Conservation (phyloP, 1,284 basidiomycete species). For the Ganoderma sp. region DNA sequence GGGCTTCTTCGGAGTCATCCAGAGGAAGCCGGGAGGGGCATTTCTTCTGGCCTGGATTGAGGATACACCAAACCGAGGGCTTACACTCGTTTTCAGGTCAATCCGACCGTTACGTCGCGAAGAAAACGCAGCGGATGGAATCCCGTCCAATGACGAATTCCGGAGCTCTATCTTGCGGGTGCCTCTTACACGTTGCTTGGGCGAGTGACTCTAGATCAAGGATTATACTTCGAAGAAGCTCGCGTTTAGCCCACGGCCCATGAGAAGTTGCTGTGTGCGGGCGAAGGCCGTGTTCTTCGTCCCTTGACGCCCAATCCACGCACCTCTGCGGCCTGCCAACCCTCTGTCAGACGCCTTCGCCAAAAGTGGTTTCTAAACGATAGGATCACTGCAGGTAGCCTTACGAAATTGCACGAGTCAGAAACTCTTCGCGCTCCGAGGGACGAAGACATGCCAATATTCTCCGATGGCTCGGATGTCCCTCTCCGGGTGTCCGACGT, state of each 20-base stretch:
- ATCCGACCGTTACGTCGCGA: conserved; percentile 16
- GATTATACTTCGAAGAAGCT: conserved; percentile 9
- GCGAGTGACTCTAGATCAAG: conserved; percentile 17
- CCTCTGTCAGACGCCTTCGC: neutral
- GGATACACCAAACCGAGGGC: neutral
- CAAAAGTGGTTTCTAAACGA: neutral
- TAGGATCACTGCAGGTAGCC: neutral
- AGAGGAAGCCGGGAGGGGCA: neutral
- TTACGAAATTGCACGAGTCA: neutral
- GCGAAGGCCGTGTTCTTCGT: conserved; percentile 7
- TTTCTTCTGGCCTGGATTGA: neutral
- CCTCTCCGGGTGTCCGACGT: neutral
- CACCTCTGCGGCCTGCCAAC: neutral
- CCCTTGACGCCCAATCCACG: conserved; percentile 4
- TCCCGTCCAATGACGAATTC: neutral
- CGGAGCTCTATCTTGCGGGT: neutral
- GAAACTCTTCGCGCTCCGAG: neutral
- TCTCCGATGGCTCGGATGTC: neutral
- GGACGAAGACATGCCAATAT: neutral
- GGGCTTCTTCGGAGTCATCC: neutral
- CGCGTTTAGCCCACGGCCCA: conserved; percentile 11
- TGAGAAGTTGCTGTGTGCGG: conserved; percentile 17
- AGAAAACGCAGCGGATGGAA: neutral
- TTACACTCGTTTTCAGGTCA: neutral
- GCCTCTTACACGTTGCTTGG: conserved; percentile 9